These are phyloP conservation scores for Dothideomycetidae sp. DNA, from an alignment of 2,329 filamentous ascomycete genomes.

Conservation along the genomic window DNA sequence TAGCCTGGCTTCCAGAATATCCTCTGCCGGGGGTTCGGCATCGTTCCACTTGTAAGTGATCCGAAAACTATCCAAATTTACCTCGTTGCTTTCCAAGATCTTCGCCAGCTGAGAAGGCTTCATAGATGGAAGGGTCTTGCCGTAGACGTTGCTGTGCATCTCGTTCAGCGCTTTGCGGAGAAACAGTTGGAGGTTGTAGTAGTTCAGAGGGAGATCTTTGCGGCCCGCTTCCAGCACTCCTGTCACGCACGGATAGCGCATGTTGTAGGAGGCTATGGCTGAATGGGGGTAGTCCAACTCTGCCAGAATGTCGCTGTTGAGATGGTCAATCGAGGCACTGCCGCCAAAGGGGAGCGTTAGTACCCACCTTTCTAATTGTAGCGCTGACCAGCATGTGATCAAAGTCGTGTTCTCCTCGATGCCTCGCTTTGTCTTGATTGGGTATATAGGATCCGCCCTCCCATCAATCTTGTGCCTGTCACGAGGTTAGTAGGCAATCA, in stretches of 20 bases:
- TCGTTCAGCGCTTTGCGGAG: conserved; percentile 43
- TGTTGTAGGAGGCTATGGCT: no score
- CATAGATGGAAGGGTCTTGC: conserved; percentile 22
- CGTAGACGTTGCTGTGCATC: conserved; percentile 42
- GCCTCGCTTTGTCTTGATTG: conserved; percentile 13
- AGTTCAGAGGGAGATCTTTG: conserved; percentile 39
- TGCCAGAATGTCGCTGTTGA: conserved; percentile 66
- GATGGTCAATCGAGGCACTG: neutral
- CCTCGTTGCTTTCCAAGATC: conserved; percentile 22
- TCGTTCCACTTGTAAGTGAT: conserved; percentile 47
- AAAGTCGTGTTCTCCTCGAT: conserved; percentile 29
- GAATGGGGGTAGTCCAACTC: conserved; percentile 45
- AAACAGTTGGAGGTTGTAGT: conserved; percentile 48
- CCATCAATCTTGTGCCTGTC: no score
- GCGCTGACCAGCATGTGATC: conserved; percentile 79
- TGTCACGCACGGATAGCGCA: neutral
- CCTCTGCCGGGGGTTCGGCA: conserved; percentile 51
- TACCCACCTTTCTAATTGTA: conserved; percentile 73
- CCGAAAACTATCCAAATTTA: conserved; percentile 38
- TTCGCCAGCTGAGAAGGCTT: conserved; percentile 9
- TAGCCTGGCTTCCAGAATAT: conserved; percentile 71
- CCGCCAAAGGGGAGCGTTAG: no score
- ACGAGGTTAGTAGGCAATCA: no score
- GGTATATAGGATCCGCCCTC: no score
- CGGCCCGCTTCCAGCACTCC: conserved; percentile 12